phyloP scores from a whole-genome alignment of 148 eudicot genomes.

The Nyssa sinensis region DNA sequence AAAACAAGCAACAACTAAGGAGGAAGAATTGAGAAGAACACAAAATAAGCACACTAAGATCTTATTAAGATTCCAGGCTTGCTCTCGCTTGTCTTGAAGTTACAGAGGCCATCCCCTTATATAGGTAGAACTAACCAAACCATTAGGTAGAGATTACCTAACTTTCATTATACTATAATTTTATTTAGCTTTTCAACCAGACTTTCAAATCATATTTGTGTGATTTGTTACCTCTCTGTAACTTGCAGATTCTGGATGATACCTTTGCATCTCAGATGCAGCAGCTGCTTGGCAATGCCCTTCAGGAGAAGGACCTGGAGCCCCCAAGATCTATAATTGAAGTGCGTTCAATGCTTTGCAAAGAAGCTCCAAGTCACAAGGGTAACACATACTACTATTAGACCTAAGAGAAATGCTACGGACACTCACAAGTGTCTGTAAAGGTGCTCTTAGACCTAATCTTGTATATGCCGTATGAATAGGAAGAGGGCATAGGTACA shows the following conservation, averaged over 20 bases:
- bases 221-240: not conserved
- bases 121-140: no score
- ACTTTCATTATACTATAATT: no score
- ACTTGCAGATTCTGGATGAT: slow-evolving; percentile 66
- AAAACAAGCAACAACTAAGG: no score
- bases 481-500: not conserved
- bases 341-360: slow-evolving; percentile 75
- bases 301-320: slow-evolving; percentile 76
- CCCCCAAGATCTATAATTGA: slow-evolving; percentile 72
- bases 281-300: slow-evolving; percentile 63
- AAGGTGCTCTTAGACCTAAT: slow-evolving; percentile 40
- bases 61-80: no score
- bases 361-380: slow-evolving; percentile 50
- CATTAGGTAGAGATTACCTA: no score
- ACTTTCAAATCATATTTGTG: no score
- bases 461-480: not conserved
- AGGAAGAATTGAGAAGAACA: no score
- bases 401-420: no score
- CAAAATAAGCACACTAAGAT: no score
- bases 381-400: slow-evolving; percentile 59
- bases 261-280: slow-evolving; percentile 85
- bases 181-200: no score
- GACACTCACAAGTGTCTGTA: slow-evolving; percentile 45
- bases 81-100: no score
- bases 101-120: no score